Evolutionary conservation across 2,329 filamentous ascomycete genomes (phyloP).

Genomic region (Elsinoe arachidis): DNA sequence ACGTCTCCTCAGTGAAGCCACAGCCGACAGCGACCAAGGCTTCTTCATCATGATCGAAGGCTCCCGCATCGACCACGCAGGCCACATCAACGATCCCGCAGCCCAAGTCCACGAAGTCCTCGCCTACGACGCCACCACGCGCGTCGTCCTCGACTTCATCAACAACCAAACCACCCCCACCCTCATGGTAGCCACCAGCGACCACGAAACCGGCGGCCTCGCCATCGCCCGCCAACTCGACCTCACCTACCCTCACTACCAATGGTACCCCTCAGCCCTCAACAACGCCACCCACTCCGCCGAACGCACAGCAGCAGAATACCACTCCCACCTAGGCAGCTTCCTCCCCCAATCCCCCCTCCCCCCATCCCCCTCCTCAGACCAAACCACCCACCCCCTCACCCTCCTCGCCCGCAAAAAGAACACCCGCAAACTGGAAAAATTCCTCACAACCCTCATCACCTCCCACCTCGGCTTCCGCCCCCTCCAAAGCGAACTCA

Average conservation of each 20-base stretch:
- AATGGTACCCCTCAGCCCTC: conserved; percentile 76
- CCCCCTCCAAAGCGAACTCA: conserved; percentile 61
- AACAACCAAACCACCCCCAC: conserved; percentile 63
- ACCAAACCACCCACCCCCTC: conserved; percentile 14
- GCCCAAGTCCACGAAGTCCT: conserved; percentile 70
- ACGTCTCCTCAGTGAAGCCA: conserved; percentile 69
- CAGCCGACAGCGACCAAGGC: conserved; percentile 73
- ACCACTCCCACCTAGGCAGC: conserved; percentile 50
- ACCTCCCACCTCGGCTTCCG: conserved; percentile 64
- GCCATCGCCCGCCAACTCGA: conserved; percentile 66
- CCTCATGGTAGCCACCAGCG: conserved; percentile 80
- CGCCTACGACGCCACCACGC: conserved; percentile 85
- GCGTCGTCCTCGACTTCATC: conserved; percentile 75
- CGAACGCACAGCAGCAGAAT: conserved; percentile 58
- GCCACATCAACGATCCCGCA: conserved; percentile 50
- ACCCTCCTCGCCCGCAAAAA: conserved; percentile 25
- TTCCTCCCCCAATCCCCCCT: conserved; percentile 12
- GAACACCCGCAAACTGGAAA: conserved; percentile 33
- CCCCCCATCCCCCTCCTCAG: background rate
- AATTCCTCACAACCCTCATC: conserved; percentile 64
- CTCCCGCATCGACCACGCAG: conserved; percentile 90
- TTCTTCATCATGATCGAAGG: conserved; percentile 99
- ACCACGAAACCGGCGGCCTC: conserved; percentile 92
- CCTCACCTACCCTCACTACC: conserved; percentile 55
- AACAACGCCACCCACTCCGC: conserved; percentile 69